Evolutionary conservation across 805 yeast species (phyloP), one percentile per base, ranked within the genome.

Genomic region (Candida boidinii): DNA sequence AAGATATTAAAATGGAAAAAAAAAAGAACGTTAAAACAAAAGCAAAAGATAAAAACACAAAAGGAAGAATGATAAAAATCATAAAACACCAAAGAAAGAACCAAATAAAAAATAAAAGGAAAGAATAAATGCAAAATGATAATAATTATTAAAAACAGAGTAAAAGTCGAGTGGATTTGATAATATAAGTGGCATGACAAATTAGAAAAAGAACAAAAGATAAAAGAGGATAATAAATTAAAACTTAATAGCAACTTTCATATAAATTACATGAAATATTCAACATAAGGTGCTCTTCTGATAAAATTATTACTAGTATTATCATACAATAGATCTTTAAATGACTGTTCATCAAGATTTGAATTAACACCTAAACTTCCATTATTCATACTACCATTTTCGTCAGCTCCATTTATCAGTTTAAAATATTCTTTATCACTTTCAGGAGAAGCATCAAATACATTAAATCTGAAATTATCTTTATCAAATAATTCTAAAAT

Each of bases 401-500:
- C 46, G 10, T 37, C 42, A 8, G 37, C 30, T 17, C 68, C 64
- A 43, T 59, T 63, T 35, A 69, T 62, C 66, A 46, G 53, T 58
- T 28, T 51, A 30, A 47, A 26, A 9, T 73, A 67, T 42, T 68
- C 80, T 42, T 72, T 72, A 33, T 77, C 81, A 52, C 88, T 87
- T 47, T 87, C 96, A 0, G 97, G 97, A 7, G 96, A 92, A 11
- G 96, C 97, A 42, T 86, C 97, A 57, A 92, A 92, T 2, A 94
- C 95, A 51, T 92, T 92, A 58, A 90, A 92, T 26, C 60, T 41
- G 46, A 64, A 72, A 39, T 73, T 68, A 34, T 74, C 77, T 28
- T 66, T 54, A 42, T 70, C 70, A 36, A 54, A 52, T 5, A 92
- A 76, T 54, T 92, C 98, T 41, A 92, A 66, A n/a, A 92, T 88